Evolutionary conservation across 331 rosid genomes (phyloP), one percentile per base, ranked within the genome.

Genomic region (Erythrophleum ivorense): DNA sequence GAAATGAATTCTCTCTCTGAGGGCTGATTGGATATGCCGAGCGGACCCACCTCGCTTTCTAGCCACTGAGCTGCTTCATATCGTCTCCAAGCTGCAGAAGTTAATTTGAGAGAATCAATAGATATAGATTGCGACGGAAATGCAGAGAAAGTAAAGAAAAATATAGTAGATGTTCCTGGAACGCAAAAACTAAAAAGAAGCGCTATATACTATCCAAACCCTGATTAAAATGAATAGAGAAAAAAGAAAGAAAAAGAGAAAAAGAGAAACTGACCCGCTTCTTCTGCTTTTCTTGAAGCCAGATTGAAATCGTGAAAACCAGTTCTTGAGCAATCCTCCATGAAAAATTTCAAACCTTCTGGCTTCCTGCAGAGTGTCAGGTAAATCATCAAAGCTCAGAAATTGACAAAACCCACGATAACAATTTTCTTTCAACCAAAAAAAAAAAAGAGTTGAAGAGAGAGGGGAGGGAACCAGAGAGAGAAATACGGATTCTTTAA

Each of bases 221-320:
- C 34, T 43, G 46, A 24, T 43, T 19, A 58, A 21, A 46, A 41
- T 53, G 33, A 52, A 49, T 46, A 21, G 60, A 14, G 10, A 6
- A 45, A 72, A 76, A 50, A 66, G 84, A 31, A 79, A 38, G 41
- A 38, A 38, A 45, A 72, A 76, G 45, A 66, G 84, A 31, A 79
- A 38, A 6, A 38, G 6, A 38, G 4, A 31, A 45, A 84, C 86
- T 24, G 18, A 91, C 99, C 97, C 46, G 99, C 87, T 89, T 93
- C 97, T 86, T 92, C 99, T 50, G 97, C 98, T 83, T 92, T 95
- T 83, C 98, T 93, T 77, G 97, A 93, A 80, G 98, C 97, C 91
- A 90, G 76, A 48, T 84, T 88, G 52, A 90, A 78, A 86, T 92
- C 94, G 68, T 89, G 95, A 68, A 86, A 71, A 70, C 87, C 92